A percentile compares a stretch with the other conserved stretches of the same genome.
Conservation (phyloP, 345 rosid species). For the Aegle marmelos region DNA sequence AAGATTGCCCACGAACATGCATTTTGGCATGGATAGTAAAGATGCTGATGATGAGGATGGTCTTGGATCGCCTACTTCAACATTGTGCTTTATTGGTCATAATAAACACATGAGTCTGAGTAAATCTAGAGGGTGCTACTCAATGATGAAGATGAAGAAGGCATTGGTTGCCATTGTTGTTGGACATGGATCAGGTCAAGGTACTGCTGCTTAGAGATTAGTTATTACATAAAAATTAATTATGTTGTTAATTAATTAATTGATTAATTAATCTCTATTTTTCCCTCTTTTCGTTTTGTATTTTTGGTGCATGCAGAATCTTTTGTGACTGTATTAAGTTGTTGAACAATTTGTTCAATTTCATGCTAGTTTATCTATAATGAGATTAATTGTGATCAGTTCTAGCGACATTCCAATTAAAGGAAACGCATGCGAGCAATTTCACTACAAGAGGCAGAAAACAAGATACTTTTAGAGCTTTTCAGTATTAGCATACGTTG, state of each 20-base stretch:
- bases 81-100: constrained; percentile 27
- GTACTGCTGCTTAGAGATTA: not conserved
- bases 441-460: too few relatives aligned
- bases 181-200: constrained; percentile 28
- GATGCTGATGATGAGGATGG: not conserved
- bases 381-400: too few relatives aligned
- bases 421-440: not conserved
- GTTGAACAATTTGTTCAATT: not conserved
- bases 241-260: too few relatives aligned
- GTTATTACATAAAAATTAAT: too few relatives aligned
- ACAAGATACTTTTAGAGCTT: not conserved
- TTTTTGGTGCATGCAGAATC: not conserved
- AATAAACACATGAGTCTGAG: constrained; percentile 8
- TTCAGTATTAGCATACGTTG: not conserved
- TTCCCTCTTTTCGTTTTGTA: not conserved
- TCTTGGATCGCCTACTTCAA: constrained; percentile 28
- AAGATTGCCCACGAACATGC: constrained; percentile 14
- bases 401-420: not conserved
- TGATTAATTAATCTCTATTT: not conserved
- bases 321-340: not conserved
- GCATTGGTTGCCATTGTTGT: constrained; percentile 37
- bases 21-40: constrained; percentile 6
- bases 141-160: constrained; percentile 46
- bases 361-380: not conserved
- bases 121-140: constrained; percentile 32